These are phyloP conservation scores for Asterochloris erici DNA, from an alignment of 139 green algal species.

Conservation along the genomic window DNA sequence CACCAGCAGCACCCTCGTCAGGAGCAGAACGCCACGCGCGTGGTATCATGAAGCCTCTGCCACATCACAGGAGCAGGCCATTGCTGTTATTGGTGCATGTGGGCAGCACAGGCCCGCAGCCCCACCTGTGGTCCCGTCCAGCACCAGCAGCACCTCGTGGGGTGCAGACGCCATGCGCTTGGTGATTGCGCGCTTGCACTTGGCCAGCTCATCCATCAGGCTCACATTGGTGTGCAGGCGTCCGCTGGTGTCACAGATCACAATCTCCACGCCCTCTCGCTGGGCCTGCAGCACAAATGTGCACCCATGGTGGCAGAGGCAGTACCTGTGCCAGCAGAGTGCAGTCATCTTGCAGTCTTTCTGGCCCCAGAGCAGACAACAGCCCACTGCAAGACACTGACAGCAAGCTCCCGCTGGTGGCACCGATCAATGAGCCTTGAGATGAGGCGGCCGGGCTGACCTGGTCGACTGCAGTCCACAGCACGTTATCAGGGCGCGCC, in stretches of 20 bases:
- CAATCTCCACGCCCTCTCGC: slow-evolving; percentile 57
- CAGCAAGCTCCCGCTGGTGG: too few relatives aligned
- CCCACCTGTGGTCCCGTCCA: slow-evolving; percentile 93
- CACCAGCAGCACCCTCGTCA: background rate
- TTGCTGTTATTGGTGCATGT: background rate
- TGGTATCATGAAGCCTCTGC: background rate
- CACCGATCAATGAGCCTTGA: too few relatives aligned
- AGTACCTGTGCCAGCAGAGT: too few relatives aligned
- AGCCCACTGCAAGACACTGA: too few relatives aligned
- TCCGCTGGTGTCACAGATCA: slow-evolving; percentile 91
- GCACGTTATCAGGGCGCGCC: slow-evolving; percentile 24
- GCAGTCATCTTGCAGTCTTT: too few relatives aligned
- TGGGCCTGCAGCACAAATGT: slow-evolving; percentile 16
- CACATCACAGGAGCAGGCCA: background rate
- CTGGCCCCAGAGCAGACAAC: too few relatives aligned
- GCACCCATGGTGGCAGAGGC: too few relatives aligned
- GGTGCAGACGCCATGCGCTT: slow-evolving; percentile 55
- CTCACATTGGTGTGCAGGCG: slow-evolving; percentile 92
- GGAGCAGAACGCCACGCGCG: background rate
- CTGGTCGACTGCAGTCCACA: background rate
- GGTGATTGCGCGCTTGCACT: slow-evolving; percentile 47
- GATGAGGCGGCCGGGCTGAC: background rate
- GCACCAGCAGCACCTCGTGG: slow-evolving; percentile 89
- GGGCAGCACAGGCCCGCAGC: background rate
- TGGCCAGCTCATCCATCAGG: slow-evolving; percentile 86